These are phyloP conservation scores for Gloeophyllum trabeum DNA, from an alignment of 768 basidiomycete genomes.

Conservation along the genomic window DNA sequence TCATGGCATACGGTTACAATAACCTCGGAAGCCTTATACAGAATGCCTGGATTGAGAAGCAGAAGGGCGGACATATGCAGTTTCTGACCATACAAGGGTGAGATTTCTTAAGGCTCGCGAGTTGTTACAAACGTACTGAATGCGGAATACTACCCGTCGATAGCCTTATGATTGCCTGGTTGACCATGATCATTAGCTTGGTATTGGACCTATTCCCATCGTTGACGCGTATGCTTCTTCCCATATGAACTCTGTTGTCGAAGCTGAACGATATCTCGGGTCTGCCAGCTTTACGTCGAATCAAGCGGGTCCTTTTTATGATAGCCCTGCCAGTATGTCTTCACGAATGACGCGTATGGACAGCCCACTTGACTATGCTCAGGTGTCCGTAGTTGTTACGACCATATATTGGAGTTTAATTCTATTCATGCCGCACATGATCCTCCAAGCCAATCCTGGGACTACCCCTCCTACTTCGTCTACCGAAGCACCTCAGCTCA, in stretches of 20 bases:
- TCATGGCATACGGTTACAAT: constrained; percentile 27
- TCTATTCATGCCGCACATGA: constrained; percentile 41
- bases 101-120: no score
- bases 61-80: constrained; percentile 57
- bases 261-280: not conserved
- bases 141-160: no score
- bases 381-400: constrained; percentile 37
- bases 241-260: not conserved
- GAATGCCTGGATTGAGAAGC: constrained; percentile 22
- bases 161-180: constrained; percentile 25
- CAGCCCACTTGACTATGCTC: not conserved
- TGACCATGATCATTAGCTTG: constrained; percentile 28
- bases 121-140: no score
- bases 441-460: constrained; percentile 26
- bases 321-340: constrained; percentile 52
- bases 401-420: constrained; percentile 64
- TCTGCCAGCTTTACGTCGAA: constrained; percentile 22
- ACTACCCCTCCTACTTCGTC: constrained; percentile 19
- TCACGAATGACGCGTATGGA: no score
- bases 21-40: constrained; percentile 10
- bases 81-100: constrained; percentile 77
- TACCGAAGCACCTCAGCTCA: constrained; percentile 13
- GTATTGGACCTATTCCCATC: constrained; percentile 29
- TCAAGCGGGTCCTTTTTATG: constrained; percentile 51
- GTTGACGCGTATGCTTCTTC: constrained; percentile 18